These are phyloP conservation scores for Iberis pinnata DNA, from an alignment of 345 rosid species.

Conservation along the genomic window DNA sequence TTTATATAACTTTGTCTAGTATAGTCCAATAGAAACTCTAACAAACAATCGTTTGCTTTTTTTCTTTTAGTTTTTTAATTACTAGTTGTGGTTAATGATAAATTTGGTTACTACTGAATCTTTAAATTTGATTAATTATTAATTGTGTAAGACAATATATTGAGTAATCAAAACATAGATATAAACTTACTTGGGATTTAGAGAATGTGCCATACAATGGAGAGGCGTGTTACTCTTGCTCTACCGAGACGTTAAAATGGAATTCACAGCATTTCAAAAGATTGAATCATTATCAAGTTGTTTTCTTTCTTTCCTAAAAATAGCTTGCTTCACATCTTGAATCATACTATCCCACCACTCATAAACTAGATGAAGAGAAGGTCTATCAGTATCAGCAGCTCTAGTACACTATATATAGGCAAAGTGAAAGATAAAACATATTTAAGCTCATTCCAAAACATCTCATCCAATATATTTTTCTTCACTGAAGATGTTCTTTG, in stretches of 20 bases:
- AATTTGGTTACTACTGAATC: too few relatives aligned
- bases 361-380: background rate
- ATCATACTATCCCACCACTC: slow-evolving; percentile 10
- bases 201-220: background rate
- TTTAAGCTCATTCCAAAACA: background rate
- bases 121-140: too few relatives aligned
- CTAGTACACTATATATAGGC: background rate
- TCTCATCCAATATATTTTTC: background rate
- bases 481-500: background rate
- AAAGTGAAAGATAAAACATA: background rate
- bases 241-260: background rate
- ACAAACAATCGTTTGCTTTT: too few relatives aligned
- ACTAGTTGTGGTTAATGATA: too few relatives aligned
- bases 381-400: background rate
- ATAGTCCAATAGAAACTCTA: too few relatives aligned
- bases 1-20: too few relatives aligned
- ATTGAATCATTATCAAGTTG: background rate
- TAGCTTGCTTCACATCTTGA: background rate
- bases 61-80: too few relatives aligned
- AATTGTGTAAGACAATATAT: too few relatives aligned
- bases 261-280: background rate
- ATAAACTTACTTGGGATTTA: background rate
- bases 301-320: background rate
- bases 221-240: background rate
- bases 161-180: too few relatives aligned